These are phyloP conservation scores for Suhomyces sp. DNA, from an alignment of 805 yeast species.

Conservation along the genomic window DNA sequence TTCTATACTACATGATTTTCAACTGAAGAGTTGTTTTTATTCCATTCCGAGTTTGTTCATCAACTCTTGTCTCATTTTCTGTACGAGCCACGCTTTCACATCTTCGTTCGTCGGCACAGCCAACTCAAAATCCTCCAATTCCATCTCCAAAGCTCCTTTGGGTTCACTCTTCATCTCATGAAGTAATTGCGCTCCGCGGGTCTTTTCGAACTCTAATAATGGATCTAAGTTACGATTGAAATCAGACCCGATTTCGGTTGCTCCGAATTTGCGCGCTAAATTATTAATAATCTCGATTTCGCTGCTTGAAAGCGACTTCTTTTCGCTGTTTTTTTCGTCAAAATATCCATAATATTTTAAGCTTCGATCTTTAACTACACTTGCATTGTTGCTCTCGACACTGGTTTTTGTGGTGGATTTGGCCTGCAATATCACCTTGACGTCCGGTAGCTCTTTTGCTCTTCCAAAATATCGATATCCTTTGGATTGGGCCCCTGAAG, in stretches of 20 bases:
- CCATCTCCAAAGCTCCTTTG: constrained; percentile 1
- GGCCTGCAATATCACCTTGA: constrained; percentile 28
- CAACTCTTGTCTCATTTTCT: constrained; percentile 42
- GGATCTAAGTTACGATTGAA: constrained; percentile 10
- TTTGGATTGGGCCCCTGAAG: constrained; percentile 28
- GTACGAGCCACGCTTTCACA: constrained; percentile 47
- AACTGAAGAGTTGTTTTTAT: not conserved
- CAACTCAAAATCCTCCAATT: constrained; percentile 17
- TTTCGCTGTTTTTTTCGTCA: constrained; percentile 20
- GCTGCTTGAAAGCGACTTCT: not conserved
- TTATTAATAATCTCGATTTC: constrained; percentile 8
- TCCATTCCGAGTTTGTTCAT: constrained; percentile 28
- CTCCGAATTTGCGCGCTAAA: constrained; percentile 12
- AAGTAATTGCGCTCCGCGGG: constrained; percentile 19
- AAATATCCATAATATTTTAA: constrained; percentile 44
- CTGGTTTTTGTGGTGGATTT: constrained; percentile 31
- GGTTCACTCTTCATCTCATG: constrained; percentile 7
- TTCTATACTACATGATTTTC: too few species aligned
- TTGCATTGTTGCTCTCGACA: constrained; percentile 15
- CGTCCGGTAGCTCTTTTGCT: constrained; percentile 78
- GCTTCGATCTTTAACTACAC: constrained; percentile 17
- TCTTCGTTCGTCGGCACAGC: constrained; percentile 34
- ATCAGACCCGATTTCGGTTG: constrained; percentile 4
- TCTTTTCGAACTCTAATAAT: constrained; percentile 27
- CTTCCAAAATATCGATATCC: constrained; percentile 80